These are phyloP conservation scores for Setaria italica DNA, from an alignment of 202 grass and related monocot genomes.

Conservation along the genomic window DNA sequence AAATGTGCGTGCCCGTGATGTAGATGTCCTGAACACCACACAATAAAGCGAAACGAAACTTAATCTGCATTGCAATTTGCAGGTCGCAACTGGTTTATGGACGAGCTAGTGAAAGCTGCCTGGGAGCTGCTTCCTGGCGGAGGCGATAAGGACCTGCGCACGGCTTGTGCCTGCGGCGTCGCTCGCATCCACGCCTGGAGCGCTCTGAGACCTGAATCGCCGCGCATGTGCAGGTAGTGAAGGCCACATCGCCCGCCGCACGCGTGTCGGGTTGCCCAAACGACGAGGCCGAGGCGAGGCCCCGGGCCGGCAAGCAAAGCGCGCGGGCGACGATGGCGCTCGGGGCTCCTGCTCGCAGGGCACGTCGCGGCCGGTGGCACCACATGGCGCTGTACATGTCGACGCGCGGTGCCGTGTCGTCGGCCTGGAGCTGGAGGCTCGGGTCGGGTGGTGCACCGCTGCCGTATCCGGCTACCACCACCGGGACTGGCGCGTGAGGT, in stretches of 20 bases:
- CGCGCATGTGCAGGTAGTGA: conserved; percentile 36
- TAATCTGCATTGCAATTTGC: background rate
- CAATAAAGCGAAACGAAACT: background rate
- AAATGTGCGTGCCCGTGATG: background rate
- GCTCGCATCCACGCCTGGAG: background rate
- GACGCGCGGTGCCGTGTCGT: background rate
- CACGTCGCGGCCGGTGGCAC: conserved; percentile 35
- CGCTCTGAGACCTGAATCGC: background rate
- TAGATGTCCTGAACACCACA: background rate
- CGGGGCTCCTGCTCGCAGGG: background rate
- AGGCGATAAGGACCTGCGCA: conserved; percentile 23
- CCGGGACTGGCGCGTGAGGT: too few relatives aligned
- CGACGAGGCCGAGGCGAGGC: background rate
- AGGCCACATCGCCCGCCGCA: conserved; percentile 36
- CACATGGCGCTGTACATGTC: conserved; percentile 14
- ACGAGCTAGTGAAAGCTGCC: background rate
- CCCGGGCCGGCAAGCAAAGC: background rate
- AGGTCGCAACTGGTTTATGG: too few relatives aligned
- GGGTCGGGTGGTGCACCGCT: too few relatives aligned
- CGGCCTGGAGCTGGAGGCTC: too few relatives aligned
- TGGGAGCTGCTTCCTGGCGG: background rate
- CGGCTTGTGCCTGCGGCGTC: background rate
- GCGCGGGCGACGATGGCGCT: background rate
- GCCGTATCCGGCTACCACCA: too few relatives aligned
- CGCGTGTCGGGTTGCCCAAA: conserved; percentile 33